These are phyloP conservation scores for Hymenochaete sp. DNA, from an alignment of 1,284 basidiomycete species.

Conservation along the genomic window DNA sequence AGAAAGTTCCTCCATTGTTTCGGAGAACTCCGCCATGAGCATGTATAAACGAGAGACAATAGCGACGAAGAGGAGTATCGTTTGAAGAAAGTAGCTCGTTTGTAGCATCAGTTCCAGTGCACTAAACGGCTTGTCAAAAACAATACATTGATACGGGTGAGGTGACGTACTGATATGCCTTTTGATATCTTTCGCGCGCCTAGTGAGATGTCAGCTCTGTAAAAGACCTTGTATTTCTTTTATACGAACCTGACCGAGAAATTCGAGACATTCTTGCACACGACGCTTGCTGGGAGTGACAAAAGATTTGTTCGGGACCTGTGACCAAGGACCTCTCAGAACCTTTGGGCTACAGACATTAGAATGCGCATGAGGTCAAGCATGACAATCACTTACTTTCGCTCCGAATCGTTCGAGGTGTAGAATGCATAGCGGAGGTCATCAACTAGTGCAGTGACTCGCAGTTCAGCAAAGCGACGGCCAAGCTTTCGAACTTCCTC, in stretches of 20 bases:
- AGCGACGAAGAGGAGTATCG: constrained; percentile 50
- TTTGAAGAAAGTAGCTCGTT: constrained; percentile 60
- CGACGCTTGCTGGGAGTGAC: constrained; percentile 16
- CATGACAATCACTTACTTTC: constrained; percentile 33
- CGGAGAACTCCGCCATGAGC: constrained; percentile 38
- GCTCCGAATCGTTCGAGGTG: constrained; percentile 29
- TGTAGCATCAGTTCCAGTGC: constrained; percentile 56
- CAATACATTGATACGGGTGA: constrained; percentile 10
- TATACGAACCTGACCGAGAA: constrained; percentile 15
- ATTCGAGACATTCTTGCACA: constrained; percentile 16
- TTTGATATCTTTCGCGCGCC: constrained; percentile 40
- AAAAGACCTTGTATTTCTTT: neutral
- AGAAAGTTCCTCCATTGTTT: constrained; percentile 28
- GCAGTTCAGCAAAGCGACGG: constrained; percentile 37
- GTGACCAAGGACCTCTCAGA: constrained; percentile 20
- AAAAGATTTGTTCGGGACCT: constrained; percentile 18
- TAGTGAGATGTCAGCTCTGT: constrained; percentile 23
- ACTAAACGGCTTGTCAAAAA: constrained; percentile 29
- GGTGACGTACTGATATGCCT: constrained; percentile 40
- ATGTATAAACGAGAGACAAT: constrained; percentile 48
- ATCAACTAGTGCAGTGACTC: constrained; percentile 37
- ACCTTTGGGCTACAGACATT: constrained; percentile 17
- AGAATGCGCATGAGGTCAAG: neutral
- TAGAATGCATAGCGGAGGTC: constrained; percentile 52
- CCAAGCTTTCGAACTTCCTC: constrained; percentile 52